A percentile compares a stretch with the other conserved stretches of the same genome.
Conservation (phyloP, 2,329 filamentous ascomycete genomes). For the Colletotrichum sansevieriae region DNA sequence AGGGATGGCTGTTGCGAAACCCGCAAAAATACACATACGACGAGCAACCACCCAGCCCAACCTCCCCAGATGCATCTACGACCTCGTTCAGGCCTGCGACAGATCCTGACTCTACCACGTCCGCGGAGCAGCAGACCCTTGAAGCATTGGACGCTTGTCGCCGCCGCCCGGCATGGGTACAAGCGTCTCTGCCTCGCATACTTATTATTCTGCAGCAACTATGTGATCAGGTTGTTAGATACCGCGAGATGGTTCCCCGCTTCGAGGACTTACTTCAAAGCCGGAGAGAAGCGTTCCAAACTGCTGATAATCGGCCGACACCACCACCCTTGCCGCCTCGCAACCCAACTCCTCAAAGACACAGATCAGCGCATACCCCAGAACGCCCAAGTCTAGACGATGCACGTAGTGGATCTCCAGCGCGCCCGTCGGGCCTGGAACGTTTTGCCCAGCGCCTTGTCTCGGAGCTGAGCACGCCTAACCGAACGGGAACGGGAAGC, state of each 20-base stretch:
- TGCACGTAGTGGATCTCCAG: constrained; percentile 62
- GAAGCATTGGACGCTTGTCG: constrained; percentile 65
- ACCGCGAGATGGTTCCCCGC: constrained; percentile 74
- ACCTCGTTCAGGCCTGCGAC: constrained; percentile 55
- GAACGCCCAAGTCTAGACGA: constrained; percentile 61
- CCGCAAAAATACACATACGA: constrained; percentile 73
- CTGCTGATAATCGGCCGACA: constrained; percentile 61
- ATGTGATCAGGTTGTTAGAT: constrained; percentile 71
- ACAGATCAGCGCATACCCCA: constrained; percentile 50
- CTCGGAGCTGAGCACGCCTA: constrained; percentile 69
- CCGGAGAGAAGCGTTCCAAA: constrained; percentile 73
- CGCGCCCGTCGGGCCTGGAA: constrained; percentile 68
- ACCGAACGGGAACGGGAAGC: constrained; percentile 61
- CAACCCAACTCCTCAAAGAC: constrained; percentile 42
- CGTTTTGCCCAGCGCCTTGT: constrained; percentile 73
- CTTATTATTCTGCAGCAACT: constrained; percentile 71
- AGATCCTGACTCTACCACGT: constrained; percentile 56
- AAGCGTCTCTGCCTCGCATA: constrained; percentile 64
- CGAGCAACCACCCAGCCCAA: constrained; percentile 54
- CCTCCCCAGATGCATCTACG: constrained; percentile 42
- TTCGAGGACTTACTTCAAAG: constrained; percentile 80
- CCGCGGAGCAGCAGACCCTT: constrained; percentile 59
- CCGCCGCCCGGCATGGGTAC: constrained; percentile 66
- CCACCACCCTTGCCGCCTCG: constrained; percentile 46
- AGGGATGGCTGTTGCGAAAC: constrained; percentile 89